Base-by-base conservation (phyloP, 2,329 filamentous ascomycete species). In the Grosmannia serpens region DNA sequence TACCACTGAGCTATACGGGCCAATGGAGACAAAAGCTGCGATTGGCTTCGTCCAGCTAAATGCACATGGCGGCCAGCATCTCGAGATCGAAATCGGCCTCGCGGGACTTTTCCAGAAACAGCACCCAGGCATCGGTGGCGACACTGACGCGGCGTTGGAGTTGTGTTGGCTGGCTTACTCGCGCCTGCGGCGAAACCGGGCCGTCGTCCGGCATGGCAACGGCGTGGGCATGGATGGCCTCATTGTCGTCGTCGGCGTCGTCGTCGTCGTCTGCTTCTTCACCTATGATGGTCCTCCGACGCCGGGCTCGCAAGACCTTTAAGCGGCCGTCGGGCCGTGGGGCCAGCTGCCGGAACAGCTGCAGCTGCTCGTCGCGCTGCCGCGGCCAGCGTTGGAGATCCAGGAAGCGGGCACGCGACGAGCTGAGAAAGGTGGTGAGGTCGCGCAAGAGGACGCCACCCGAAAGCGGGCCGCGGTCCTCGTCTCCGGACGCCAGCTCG, bases 91-190 rank as follows among this genome's bases (percentile, higher is more conserved):
- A 55, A 38, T 55, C 58, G 1, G 24, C 31, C 6, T 27, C 31
- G 20, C 38, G 51, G 20, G 44, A n/a, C 51, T 38, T 50, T n/a
- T 57, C 58, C 2, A 60, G 10, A n/a, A 60, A 60, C n/a, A 60
- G 20, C 31, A 57, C 26, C 58, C 58, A 60, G 8, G 58, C 58
- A 8, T 60, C 58, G 4, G 55, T 38, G 1, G 58, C 58, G 2
- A 57, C 41, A 35, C 58, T 60, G 6, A 60, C 58, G 9, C 51
- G 55, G 15, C 51, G 22, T 22, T 51, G 58, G 1, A 52, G 31
- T 17, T 59, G 58, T 8, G 53, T 27, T 20, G 54, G 54, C 26
- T 46, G 33, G 10, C 24, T 6, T 31, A 13, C 9, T 31, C 1
- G n/a, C 9, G 7, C 17, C 33, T 54, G 9, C 10, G 35, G 22